Evolutionary conservation across 225 moss, liverwort and hornwort species (phyloP).

Genomic region (Bryum argenteum): DNA sequence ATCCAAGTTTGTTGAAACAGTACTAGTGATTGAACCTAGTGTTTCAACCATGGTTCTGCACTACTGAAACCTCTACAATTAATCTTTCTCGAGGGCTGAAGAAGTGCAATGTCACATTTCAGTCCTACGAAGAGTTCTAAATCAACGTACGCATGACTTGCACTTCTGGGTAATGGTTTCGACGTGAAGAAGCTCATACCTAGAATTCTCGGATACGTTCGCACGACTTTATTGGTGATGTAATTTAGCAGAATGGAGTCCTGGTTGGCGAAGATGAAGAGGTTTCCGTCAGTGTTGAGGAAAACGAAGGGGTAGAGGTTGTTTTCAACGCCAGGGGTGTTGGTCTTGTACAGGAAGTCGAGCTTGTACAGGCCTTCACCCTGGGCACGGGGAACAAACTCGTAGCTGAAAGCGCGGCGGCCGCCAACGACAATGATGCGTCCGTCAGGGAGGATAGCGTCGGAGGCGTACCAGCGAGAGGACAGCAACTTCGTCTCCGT

Average conservation of each 20-base stretch:
- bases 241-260: slow-evolving; percentile 11
- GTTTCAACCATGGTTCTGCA: too few relatives aligned
- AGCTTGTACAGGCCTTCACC: slow-evolving; percentile 2
- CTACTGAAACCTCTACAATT: too few relatives aligned
- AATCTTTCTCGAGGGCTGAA: too few relatives aligned
- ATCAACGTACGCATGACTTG: background rate
- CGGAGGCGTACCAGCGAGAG: slow-evolving; percentile 26
- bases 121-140: background rate
- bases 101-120: too few relatives aligned
- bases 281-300: slow-evolving; percentile 1
- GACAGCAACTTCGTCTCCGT: background rate
- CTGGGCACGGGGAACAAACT: slow-evolving; percentile 8
- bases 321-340: slow-evolving; percentile 12
- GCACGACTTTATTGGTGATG: background rate
- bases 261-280: slow-evolving; percentile 22
- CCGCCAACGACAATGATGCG: slow-evolving; percentile 27
- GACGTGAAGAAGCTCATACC: background rate
- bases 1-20: too few relatives aligned
- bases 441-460: slow-evolving; percentile 20
- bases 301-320: slow-evolving; percentile 20
- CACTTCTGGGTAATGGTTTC: background rate
- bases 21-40: too few relatives aligned
- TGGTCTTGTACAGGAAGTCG: slow-evolving; percentile 27
- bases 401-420: slow-evolving; percentile 23
- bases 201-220: background rate